Conservation (phyloP, 2,329 filamentous ascomycete genomes). For the Tolypocladium tundrense region DNA sequence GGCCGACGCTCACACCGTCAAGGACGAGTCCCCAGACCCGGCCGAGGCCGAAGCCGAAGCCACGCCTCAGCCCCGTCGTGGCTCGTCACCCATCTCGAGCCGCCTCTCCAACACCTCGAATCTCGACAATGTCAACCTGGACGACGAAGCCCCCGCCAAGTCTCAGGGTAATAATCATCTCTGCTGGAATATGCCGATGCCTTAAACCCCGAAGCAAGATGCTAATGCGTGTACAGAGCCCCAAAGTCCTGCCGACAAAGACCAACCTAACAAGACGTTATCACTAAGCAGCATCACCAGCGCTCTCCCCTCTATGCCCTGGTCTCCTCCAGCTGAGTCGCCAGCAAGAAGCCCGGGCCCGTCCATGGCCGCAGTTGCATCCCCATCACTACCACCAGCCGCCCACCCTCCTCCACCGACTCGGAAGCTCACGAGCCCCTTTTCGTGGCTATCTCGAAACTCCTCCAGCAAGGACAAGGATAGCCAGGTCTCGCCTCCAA, state of each 20-base stretch:
- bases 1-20: constrained; percentile 7
- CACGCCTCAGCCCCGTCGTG: constrained; percentile 13
- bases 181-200: background rate
- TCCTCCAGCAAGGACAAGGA: constrained; percentile 49
- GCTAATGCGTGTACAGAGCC: constrained; percentile 15
- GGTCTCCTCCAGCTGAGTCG: constrained; percentile 49
- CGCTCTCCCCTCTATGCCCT: constrained; percentile 62
- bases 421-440: constrained; percentile 78
- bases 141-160: constrained; percentile 39
- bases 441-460: constrained; percentile 71
- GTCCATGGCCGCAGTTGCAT: constrained; percentile 19
- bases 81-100: constrained; percentile 29
- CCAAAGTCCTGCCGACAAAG: constrained; percentile 23
- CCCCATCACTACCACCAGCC: constrained; percentile 16
- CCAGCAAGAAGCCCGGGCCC: constrained; percentile 34
- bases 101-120: constrained; percentile 36
- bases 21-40: constrained; percentile 5
- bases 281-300: constrained; percentile 63
- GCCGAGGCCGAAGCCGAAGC: constrained; percentile 11
- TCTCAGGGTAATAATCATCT: constrained; percentile 17
- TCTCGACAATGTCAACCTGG: constrained; percentile 56
- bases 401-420: constrained; percentile 24
- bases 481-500: constrained; percentile 42
- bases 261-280: constrained; percentile 42
- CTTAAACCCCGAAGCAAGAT: background rate